Evolutionary conservation across 2,329 filamentous ascomycete genomes (phyloP), one percentile per base, ranked within the genome.

Genomic region (Scleromitrula shiraiana): DNA sequence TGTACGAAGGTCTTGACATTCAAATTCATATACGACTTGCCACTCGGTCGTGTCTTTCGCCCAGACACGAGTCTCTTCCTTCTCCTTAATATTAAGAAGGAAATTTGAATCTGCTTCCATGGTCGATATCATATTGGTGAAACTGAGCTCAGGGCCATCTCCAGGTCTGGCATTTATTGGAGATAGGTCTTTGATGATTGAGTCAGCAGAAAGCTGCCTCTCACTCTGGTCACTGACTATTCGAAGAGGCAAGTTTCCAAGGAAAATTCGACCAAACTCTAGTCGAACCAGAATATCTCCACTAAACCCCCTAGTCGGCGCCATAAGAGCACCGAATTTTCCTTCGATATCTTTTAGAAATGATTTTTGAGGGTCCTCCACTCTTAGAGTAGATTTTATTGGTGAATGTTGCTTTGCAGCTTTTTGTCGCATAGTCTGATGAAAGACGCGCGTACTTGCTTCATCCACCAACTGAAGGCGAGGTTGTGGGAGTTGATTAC

Each of bases 251-350:
- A 61, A 22, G 14, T 47, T 44, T 12, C 40, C 39, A 8, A 60
- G 19, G 2, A 63, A 32, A 17, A 62, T 59, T 4, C 61, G 56
- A 32, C 62, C 62, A 49, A 64, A 62, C 12, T 62, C 52, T 12
- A 51, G 52, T 20, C 57, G 50, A 12, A 63, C 41, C 7, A 20
- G 37, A 27, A 62, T 14, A 17, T 57, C 24, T 14, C 62, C 62
- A 23, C 36, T 51, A 41, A 59, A 61, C 14, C 54, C 56, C 20
- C 54, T 50, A 17, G 59, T 27, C 2, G 35, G 48, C 7, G 43
- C n/a, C 40, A 64, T 38, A 30, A 63, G 39, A 10, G 45, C 27
- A 7, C 41, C 22, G 40, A 63, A 57, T 5, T 32, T 50, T 3
- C 23, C 26, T 1, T 56, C 44, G 2, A 59, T n/a, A 7, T 54